A percentile compares a stretch with the other conserved stretches of the same genome.
These are phyloP conservation scores for Rhizophagus sp. DNA, from an alignment of 192 early-diverging fungal genomes.

Conservation along the genomic window DNA sequence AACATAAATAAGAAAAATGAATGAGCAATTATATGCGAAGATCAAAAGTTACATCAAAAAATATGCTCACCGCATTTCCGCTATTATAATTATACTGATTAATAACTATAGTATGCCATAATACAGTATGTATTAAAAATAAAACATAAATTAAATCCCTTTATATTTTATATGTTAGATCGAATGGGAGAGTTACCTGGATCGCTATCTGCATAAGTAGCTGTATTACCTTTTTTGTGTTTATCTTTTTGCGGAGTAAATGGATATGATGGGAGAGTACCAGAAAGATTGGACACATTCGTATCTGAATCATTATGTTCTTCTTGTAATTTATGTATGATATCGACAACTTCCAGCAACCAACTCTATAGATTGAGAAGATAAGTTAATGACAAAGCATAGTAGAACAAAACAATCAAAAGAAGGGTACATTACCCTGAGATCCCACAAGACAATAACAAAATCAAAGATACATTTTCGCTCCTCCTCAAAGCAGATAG, in stretches of 20 bases:
- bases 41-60: too few species aligned
- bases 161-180: background rate
- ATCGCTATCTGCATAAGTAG: conserved; percentile 19
- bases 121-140: too few species aligned
- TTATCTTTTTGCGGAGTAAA: conserved; percentile 16
- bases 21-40: too few species aligned
- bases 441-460: conserved; percentile 26
- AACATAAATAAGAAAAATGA: too few species aligned
- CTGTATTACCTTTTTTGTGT: conserved; percentile 23
- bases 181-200: conserved; percentile 21
- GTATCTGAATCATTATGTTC: conserved; percentile 10
- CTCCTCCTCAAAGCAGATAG: conserved; percentile 22
- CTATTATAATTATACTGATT: too few species aligned
- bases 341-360: background rate
- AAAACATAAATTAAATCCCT: too few species aligned
- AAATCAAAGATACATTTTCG: conserved; percentile 15
- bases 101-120: too few species aligned
- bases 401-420: background rate
- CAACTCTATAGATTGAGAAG: conserved; percentile 17
- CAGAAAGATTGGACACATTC: conserved; percentile 11
- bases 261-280: conserved; percentile 24
- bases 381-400: conserved; percentile 21
- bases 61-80: too few species aligned
- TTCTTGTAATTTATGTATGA: conserved; percentile 17
- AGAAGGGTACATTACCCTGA: conserved; percentile 8